These are phyloP conservation scores for Cynanchum wilfordii DNA, from an alignment of 257 asterid species.

Conservation along the genomic window DNA sequence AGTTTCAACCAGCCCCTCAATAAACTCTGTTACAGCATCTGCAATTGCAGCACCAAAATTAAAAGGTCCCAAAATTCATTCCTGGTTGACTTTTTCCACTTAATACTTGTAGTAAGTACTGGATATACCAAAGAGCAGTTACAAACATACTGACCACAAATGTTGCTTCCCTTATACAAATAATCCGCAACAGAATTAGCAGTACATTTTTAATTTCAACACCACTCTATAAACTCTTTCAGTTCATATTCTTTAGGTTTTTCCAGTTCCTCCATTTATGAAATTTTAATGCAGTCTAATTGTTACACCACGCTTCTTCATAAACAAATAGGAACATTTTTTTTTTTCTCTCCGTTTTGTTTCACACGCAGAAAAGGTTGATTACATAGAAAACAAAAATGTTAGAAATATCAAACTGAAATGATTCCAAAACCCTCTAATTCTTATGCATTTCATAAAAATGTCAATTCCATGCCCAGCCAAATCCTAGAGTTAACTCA, in stretches of 20 bases:
- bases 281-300: too few species aligned
- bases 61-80: background rate
- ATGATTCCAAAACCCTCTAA: background rate
- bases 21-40: slow-evolving; percentile 96
- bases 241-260: background rate
- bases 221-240: background rate
- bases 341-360: background rate
- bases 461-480: background rate
- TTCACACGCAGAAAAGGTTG: background rate
- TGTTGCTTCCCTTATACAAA: background rate
- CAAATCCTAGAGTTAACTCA: slow-evolving; percentile 1
- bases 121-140: background rate
- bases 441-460: background rate
- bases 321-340: background rate
- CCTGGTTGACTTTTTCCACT: background rate
- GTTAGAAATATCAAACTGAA: background rate
- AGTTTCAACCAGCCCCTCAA: slow-evolving; percentile 91
- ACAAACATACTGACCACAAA: background rate
- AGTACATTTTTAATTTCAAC: background rate
- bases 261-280: too few species aligned
- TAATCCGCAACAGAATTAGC: background rate
- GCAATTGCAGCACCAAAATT: slow-evolving; percentile 23
- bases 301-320: background rate
- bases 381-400: background rate
- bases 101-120: background rate